Evolutionary conservation across 805 yeast species (phyloP), one percentile per base, ranked within the genome.

Genomic region (Priceomyces carsonii): DNA sequence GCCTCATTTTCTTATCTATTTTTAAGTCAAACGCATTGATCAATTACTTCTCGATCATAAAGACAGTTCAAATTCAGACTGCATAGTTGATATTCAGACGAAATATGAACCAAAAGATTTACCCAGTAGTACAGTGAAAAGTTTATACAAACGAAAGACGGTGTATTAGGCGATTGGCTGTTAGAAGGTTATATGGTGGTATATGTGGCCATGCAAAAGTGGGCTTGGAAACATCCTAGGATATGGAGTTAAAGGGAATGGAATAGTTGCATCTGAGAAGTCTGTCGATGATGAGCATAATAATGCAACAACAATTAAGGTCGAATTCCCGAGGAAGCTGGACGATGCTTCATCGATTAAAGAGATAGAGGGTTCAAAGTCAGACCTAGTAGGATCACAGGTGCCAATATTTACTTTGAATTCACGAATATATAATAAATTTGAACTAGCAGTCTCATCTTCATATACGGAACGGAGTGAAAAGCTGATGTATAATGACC

Each of bases 211-310:
- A 39, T 57, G 65, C 15, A 61, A 58, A 34, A 48, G 49, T 21
- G 61, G 58, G 12, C 43, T 55, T 24, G 74, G 74, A 4, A 56
- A 57, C 4, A 66, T 63, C 41, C 50, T 73, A 24, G 53, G 70
- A 3, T 68, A 66, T 44, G 79, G 79, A 1, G 63, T 68, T 6
- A 59, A 53, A 24, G 78, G 78, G 3, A 53, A 50, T 36, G 59
- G 56, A n/a, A 22, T 38, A 3, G 20, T 48, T 6, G 10, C 35
- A 4, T 30, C 42, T 9, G 32, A 29, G 16, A 15, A 13, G 6
- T 15, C 14, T 6, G 14, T 5, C 13, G 18, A 21, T n/a, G 19
- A 20, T 7, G 18, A 25, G 18, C n/a, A n/a, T n/a, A n/a, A n/a
- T n/a, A 21, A 25, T 4, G 37, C 12, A 7, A 20, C 16, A 2